Conservation (phyloP, 2,329 filamentous ascomycete species). For the Colletotrichum tamarilloi region DNA sequence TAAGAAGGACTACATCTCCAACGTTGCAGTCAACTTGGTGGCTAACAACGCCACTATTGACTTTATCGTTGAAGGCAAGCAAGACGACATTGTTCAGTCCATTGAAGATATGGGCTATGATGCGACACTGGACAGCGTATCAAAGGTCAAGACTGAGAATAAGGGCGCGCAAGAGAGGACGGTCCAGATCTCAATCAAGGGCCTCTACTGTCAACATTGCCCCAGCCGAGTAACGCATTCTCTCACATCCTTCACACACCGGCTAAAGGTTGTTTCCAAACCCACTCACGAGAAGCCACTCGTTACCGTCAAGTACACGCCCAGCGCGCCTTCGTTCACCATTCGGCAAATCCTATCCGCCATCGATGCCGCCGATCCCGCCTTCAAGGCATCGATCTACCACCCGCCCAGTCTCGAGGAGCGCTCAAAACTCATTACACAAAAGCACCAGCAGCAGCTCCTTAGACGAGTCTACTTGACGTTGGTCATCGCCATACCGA, state of each 20-base stretch:
- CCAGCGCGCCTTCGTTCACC: constrained; percentile 75
- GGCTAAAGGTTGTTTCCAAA: constrained; percentile 63
- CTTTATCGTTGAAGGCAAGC: constrained; percentile 47
- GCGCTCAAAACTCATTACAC: constrained; percentile 77
- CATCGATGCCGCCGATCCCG: constrained; percentile 74
- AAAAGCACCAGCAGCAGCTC: constrained; percentile 75
- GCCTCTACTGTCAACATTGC: constrained; percentile 81
- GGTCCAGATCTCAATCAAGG: constrained; percentile 74
- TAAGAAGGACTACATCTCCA: constrained; percentile 64
- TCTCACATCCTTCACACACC: constrained; percentile 62
- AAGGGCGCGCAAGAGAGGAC: constrained; percentile 56
- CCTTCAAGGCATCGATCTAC: constrained; percentile 76
- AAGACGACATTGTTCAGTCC: constrained; percentile 42
- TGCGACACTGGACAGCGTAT: constrained; percentile 60
- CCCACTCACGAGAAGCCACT: constrained; percentile 73
- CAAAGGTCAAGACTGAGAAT: constrained; percentile 43
- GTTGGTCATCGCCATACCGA: constrained; percentile 78
- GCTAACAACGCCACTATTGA: constrained; percentile 68
- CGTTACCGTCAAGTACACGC: constrained; percentile 76
- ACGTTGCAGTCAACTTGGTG: constrained; percentile 66
- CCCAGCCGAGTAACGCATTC: constrained; percentile 67
- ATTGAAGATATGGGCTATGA: constrained; percentile 69
- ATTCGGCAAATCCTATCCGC: constrained; percentile 78
- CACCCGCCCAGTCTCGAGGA: constrained; percentile 88
- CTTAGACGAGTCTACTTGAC: constrained; percentile 78